Evolutionary conservation across 2,329 filamentous ascomycete genomes (phyloP).

Genomic region (Fusarium sp.): DNA sequence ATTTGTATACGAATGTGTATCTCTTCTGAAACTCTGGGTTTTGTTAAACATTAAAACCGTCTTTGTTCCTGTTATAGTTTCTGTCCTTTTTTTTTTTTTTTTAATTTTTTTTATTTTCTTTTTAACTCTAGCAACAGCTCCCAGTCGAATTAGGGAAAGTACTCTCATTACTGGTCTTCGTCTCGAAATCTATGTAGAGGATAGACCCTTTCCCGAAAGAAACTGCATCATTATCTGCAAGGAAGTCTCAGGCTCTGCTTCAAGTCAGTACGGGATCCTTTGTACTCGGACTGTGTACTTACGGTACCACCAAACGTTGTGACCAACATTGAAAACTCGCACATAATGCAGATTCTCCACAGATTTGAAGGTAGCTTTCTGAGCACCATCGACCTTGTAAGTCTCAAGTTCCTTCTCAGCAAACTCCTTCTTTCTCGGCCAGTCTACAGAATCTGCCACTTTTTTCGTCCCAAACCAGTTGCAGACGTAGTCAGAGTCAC

Average conservation of each 20-base stretch:
- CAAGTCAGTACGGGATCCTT: no score
- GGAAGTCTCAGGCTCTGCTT: not conserved
- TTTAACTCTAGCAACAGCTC: rapidly evolving
- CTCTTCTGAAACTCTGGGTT: no score
- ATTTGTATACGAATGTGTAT: not conserved
- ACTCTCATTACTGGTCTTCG: not conserved
- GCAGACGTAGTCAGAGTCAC: not conserved
- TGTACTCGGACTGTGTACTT: no score
- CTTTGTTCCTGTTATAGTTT: not conserved
- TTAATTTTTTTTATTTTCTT: rapidly evolving
- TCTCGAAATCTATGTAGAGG: not conserved
- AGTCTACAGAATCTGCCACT: not conserved
- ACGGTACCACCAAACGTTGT: not conserved
- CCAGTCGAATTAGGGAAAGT: rapidly evolving
- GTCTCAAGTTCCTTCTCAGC: rapidly evolving
- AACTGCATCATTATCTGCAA: not conserved
- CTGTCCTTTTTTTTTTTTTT: not conserved
- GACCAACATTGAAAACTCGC: not conserved
- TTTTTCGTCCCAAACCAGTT: not conserved
- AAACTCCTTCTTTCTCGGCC: not conserved
- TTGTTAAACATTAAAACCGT: no score
- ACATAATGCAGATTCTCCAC: not conserved
- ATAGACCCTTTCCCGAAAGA: not conserved
- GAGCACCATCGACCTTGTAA: not conserved
- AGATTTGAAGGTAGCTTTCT: not conserved